Conservation (phyloP, 139 green algal genomes). For the Coccomyxa sp. region DNA sequence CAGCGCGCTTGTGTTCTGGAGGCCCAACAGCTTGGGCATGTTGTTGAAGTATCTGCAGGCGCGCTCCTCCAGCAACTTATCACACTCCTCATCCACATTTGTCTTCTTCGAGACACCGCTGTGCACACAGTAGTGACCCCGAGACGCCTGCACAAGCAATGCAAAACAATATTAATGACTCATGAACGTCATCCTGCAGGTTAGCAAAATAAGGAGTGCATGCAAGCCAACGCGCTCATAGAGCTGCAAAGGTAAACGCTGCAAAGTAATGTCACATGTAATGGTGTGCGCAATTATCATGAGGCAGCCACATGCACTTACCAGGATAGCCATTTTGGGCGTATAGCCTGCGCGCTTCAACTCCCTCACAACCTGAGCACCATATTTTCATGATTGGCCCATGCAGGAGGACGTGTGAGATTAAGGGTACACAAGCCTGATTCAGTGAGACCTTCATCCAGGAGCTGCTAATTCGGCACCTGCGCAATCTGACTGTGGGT, state of each 20-base stretch:
- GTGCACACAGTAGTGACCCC: constrained; percentile 90
- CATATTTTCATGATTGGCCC: background rate
- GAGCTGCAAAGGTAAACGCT: too few relatives aligned
- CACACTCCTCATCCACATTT: constrained; percentile 71
- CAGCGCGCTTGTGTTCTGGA: constrained; percentile 5
- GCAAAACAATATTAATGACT: background rate
- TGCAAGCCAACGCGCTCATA: too few relatives aligned
- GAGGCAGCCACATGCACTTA: constrained; percentile 16
- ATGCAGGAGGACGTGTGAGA: too few relatives aligned
- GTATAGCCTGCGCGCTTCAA: constrained; percentile 76
- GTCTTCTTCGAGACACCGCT: constrained; percentile 36
- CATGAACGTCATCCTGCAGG: background rate
- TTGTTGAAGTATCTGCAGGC: constrained; percentile 53
- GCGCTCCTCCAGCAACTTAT: constrained; percentile 61
- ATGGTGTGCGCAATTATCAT: background rate
- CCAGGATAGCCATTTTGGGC: constrained; percentile 83
- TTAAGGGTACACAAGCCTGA: too few relatives aligned
- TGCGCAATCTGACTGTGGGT: constrained; percentile 95
- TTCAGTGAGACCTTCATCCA: background rate
- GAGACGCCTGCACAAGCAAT: constrained; percentile 44
- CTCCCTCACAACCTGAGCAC: constrained; percentile 78
- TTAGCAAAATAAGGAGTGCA: background rate
- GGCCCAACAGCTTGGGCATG: constrained; percentile 19
- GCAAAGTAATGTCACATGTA: background rate
- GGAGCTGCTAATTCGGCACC: constrained; percentile 24